These are phyloP conservation scores for Hypomontagnella submonticulosa DNA, from an alignment of 495 filamentous ascomycete species.

Conservation along the genomic window DNA sequence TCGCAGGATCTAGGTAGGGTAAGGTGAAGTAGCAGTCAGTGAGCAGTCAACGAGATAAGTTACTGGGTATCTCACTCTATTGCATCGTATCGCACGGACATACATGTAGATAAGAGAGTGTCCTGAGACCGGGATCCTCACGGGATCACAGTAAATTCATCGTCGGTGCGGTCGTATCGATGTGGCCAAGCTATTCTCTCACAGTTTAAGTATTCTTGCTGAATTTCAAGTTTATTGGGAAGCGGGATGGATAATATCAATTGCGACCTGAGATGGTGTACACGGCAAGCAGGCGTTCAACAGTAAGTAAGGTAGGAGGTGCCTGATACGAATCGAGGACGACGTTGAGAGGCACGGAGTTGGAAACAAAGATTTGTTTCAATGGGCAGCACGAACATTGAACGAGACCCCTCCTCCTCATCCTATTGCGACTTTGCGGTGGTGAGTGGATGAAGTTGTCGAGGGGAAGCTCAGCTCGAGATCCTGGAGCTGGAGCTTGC, in stretches of 20 bases:
- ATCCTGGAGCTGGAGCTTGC: no score
- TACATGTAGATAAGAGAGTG: conserved; percentile 3
- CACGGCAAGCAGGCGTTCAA: background rate
- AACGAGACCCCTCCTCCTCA: conserved; percentile 10
- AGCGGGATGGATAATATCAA: background rate
- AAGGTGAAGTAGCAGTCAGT: no score
- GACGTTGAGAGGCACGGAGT: conserved; percentile 21
- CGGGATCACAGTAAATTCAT: background rate
- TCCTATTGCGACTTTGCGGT: conserved; percentile 5
- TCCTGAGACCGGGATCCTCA: conserved; percentile 31
- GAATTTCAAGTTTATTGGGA: background rate
- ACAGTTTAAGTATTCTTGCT: background rate
- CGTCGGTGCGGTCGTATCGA: conserved; percentile 20
- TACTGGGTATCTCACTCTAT: background rate
- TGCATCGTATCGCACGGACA: background rate
- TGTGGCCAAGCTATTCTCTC: no score
- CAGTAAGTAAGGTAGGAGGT: background rate
- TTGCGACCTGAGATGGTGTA: background rate
- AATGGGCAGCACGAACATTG: conserved; percentile 3
- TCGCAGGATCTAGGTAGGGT: no score
- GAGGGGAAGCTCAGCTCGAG: background rate
- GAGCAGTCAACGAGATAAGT: no score
- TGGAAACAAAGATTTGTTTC: conserved; percentile 22
- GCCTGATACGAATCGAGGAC: conserved; percentile 2
- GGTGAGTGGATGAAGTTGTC: background rate